Evolutionary conservation across 805 yeast genomes (phyloP), one percentile per base, ranked within the genome.

Genomic region (Saturnispora ahearnii): DNA sequence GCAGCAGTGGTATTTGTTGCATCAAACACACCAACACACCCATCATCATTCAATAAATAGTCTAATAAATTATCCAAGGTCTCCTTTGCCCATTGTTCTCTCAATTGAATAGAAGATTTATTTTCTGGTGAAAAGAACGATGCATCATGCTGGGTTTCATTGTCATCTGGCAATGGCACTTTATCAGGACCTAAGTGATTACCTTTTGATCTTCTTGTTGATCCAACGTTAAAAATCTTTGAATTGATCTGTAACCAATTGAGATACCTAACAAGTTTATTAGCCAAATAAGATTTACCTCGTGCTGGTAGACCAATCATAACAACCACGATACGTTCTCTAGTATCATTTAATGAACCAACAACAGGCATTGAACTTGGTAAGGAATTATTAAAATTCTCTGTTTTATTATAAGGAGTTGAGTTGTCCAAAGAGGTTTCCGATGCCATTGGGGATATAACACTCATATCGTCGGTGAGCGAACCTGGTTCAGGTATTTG

Each of bases 261-360:
- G 62, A 91, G 71, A 66, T 87, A 93, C 53, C 98, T 70, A 1
- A 95, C 86, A 44, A 91, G 73, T 63, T 93, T 91, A 66, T 89
- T 91, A 47, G 97, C 88, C 54, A 91, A 81, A 63, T 90, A 93
- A 1, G 95, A 85, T 65, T 91, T 91, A 3, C 99, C 99, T 49
- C 97, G 73, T 0, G 97, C 97, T 0, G 98, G 98, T 12, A 84
- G 65, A 0, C 99, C 99, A 13, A 91, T 96, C 98, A 91, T 91
- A 18, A 93, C 95, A 52, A 91, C 87, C 13, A 91, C 95, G 48
- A 91, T 73, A 61, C 88, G 85, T 12, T 88, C 96, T 46, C 70
- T 56, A 58, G 76, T 71, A 15, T 58, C 56, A 1, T 81, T 79
- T 32, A 79, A 78, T 31, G 72, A 70, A 4, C 87, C 87, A 62